phyloP scores from a whole-genome alignment of 345 rosid genomes.

The Salix udensis region DNA sequence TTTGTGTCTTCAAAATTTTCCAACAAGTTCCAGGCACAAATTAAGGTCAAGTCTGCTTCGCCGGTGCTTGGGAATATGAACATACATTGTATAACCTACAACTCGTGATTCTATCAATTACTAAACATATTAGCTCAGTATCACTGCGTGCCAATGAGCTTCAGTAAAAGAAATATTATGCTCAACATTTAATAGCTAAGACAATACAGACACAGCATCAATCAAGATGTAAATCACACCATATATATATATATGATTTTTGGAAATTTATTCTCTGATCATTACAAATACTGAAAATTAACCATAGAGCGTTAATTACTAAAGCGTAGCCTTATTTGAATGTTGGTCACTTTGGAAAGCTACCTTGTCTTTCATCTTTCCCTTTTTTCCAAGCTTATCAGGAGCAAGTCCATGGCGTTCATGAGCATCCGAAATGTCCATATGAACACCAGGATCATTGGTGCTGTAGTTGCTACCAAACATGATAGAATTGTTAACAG shows the following conservation, averaged over 20 bases:
- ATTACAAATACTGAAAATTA: background rate
- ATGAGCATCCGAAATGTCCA: conserved; percentile 46
- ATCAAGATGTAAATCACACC: background rate
- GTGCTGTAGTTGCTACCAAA: conserved; percentile 55
- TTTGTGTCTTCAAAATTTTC: too few relatives aligned
- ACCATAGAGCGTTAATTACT: background rate
- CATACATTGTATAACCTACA: too few relatives aligned
- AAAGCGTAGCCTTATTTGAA: background rate
- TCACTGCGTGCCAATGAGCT: background rate
- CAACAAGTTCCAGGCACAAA: too few relatives aligned
- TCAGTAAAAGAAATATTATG: background rate
- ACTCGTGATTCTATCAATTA: too few relatives aligned
- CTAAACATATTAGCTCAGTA: background rate
- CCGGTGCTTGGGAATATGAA: too few relatives aligned
- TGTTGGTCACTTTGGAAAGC: background rate
- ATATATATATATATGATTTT: background rate
- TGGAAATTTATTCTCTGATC: background rate
- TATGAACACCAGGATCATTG: conserved; percentile 86
- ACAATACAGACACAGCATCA: background rate
- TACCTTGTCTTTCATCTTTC: conserved; percentile 15
- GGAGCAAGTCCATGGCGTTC: background rate
- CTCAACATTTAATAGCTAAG: background rate
- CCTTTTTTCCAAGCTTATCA: conserved; percentile 13
- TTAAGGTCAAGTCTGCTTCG: too few relatives aligned
- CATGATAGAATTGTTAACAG: conserved; percentile 90